Evolutionary conservation across 768 basidiomycete genomes (phyloP).

Genomic region (Candolleomyces aberdarensis): DNA sequence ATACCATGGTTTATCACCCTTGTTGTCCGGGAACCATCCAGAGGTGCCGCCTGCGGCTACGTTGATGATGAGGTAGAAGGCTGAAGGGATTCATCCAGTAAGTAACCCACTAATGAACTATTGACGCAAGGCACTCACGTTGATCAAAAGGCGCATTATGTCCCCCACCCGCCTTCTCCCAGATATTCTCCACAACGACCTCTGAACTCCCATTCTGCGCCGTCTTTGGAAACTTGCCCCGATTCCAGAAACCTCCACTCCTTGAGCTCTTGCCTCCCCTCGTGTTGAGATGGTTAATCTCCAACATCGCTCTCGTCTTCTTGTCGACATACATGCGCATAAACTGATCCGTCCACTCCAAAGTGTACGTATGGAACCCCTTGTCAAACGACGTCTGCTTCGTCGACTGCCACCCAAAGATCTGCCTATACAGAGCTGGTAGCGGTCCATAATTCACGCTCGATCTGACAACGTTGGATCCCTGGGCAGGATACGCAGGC

Average conservation of each 20-base stretch:
- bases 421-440: slow-evolving; percentile 38
- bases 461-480: slow-evolving; percentile 55
- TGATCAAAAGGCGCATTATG: slow-evolving; percentile 81
- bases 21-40: slow-evolving; percentile 83
- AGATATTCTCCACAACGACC: slow-evolving; percentile 63
- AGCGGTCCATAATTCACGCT: slow-evolving; percentile 70
- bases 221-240: slow-evolving; percentile 59
- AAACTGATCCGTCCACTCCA: slow-evolving; percentile 77
- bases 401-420: slow-evolving; percentile 63
- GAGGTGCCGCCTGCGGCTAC: slow-evolving; percentile 79
- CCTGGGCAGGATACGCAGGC: slow-evolving; percentile 51
- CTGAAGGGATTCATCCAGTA: slow-evolving; percentile 24
- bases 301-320: slow-evolving; percentile 59
- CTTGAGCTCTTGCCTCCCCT: slow-evolving; percentile 25
- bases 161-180: slow-evolving; percentile 39
- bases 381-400: slow-evolving; percentile 35
- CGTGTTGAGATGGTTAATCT: slow-evolving; percentile 42
- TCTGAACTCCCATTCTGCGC: slow-evolving; percentile 53
- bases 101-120: slow-evolving; percentile 15
- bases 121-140: slow-evolving; percentile 44
- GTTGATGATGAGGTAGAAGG: slow-evolving; percentile 76
- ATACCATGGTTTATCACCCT: slow-evolving; percentile 65
- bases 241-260: slow-evolving; percentile 25
- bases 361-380: slow-evolving; percentile 67
- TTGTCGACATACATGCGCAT: slow-evolving; percentile 77